phyloP scores from a whole-genome alignment of 164 flowering plant genomes.

The Stephania yunnanensis region DNA sequence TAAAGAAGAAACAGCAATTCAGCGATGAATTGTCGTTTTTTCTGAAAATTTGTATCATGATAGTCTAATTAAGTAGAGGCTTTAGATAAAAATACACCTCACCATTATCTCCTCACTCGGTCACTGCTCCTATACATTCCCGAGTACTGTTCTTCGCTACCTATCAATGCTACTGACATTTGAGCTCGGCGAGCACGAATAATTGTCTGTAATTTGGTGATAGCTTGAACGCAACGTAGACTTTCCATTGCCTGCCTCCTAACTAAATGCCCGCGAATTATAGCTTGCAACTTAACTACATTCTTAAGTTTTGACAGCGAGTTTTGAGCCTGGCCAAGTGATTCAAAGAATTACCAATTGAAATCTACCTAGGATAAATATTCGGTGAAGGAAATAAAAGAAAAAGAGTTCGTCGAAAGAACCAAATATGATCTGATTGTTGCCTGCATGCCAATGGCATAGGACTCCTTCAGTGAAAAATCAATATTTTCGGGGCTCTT shows the following conservation, averaged over 20 bases:
- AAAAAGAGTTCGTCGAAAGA: conserved; percentile 12
- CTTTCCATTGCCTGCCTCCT: conserved; percentile 82
- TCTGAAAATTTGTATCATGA: background rate
- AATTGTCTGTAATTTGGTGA: conserved; percentile 84
- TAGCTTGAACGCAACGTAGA: conserved; percentile 80
- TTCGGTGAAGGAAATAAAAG: background rate
- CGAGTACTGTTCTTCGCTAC: conserved; percentile 17
- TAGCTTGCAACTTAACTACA: conserved; percentile 84
- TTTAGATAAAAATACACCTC: conserved; percentile 13
- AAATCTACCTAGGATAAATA: background rate
- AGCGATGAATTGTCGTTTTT: background rate
- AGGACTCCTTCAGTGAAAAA: conserved; percentile 42
- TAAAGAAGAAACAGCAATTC: background rate
- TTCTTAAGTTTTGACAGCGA: conserved; percentile 49
- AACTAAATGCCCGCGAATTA: conserved; percentile 81
- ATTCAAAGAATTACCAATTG: conserved; percentile 1
- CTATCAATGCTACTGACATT: conserved; percentile 21
- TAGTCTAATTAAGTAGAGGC: background rate
- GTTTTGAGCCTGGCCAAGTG: conserved; percentile 51
- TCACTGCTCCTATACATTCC: conserved; percentile 16
- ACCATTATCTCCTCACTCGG: conserved; percentile 26
- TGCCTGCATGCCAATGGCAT: conserved; percentile 56
- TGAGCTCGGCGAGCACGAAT: conserved; percentile 71
- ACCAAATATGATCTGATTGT: conserved; percentile 74
- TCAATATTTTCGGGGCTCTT: conserved; percentile 21